phyloP scores from a whole-genome alignment of 1,139 yeast species.

The Geotrichum australiense region DNA sequence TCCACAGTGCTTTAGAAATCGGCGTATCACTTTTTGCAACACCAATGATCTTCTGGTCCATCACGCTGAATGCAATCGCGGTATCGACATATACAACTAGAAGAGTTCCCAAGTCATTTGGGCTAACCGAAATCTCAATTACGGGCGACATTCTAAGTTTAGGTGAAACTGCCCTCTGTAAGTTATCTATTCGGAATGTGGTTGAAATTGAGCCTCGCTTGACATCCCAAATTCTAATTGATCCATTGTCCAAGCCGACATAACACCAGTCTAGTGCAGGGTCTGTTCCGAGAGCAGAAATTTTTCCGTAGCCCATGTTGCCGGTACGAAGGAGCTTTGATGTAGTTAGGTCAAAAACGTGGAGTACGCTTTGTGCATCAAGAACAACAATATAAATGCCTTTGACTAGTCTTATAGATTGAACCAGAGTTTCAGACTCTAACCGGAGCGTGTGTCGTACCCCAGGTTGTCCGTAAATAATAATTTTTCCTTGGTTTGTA shows the following conservation, averaged over 20 bases:
- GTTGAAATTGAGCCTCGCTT: constrained; percentile 61
- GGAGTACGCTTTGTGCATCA: constrained; percentile 48
- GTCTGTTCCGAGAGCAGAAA: constrained; percentile 67
- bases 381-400: constrained; percentile 74
- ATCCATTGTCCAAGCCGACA: constrained; percentile 74
- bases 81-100: constrained; percentile 66
- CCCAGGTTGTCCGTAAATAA: constrained; percentile 77
- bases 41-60: constrained; percentile 50
- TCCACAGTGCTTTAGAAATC: constrained; percentile 63
- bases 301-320: constrained; percentile 48
- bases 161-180: constrained; percentile 45
- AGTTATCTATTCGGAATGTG: constrained; percentile 60
- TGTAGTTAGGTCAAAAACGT: constrained; percentile 54
- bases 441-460: constrained; percentile 60
- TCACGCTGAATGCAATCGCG: constrained; percentile 63
- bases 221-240: constrained; percentile 68
- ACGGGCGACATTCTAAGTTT: constrained; percentile 48
- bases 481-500: constrained; percentile 60
- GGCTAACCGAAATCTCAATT: constrained; percentile 66
- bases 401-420: constrained; percentile 57
- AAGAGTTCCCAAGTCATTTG: constrained; percentile 77
- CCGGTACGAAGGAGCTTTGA: not conserved
- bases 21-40: constrained; percentile 52
- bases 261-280: constrained; percentile 85
- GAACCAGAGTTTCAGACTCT: constrained; percentile 44